A percentile compares a stretch with the other conserved stretches of the same genome.
phyloP scores from a whole-genome alignment of 345 rosid genomes.

The Citrus unshiu region DNA sequence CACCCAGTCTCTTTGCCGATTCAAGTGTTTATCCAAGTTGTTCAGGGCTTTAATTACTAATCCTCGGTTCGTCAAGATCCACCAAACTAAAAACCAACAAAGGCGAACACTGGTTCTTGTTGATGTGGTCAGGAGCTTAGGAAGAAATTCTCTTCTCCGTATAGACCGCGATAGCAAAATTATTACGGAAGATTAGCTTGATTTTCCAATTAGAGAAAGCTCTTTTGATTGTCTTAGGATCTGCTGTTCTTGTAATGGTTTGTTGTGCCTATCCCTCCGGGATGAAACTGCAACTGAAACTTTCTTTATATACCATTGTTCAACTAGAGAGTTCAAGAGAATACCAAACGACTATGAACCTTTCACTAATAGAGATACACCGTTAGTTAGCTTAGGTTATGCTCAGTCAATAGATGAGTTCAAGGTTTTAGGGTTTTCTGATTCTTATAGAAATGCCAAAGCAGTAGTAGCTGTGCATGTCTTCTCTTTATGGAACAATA shows the following conservation, averaged over 20 bases:
- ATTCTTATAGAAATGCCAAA: too few relatives aligned
- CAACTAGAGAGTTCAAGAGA: neutral
- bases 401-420: too few relatives aligned
- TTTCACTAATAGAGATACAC: too few relatives aligned
- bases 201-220: neutral
- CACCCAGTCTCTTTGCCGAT: neutral
- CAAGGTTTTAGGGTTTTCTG: too few relatives aligned
- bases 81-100: neutral
- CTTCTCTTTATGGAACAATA: too few relatives aligned
- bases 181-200: neutral
- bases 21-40: neutral
- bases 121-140: too few relatives aligned
- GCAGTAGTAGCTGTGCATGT: too few relatives aligned
- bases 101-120: too few relatives aligned
- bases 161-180: too few relatives aligned
- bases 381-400: too few relatives aligned
- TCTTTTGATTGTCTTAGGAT: neutral
- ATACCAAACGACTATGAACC: neutral
- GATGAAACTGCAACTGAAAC: too few relatives aligned
- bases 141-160: too few relatives aligned
- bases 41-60: neutral
- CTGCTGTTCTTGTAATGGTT: neutral
- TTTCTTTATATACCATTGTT: neutral
- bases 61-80: neutral
- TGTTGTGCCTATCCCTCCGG: neutral